These are phyloP conservation scores for Pichia scutulata DNA, from an alignment of 805 yeast genomes.

Conservation along the genomic window DNA sequence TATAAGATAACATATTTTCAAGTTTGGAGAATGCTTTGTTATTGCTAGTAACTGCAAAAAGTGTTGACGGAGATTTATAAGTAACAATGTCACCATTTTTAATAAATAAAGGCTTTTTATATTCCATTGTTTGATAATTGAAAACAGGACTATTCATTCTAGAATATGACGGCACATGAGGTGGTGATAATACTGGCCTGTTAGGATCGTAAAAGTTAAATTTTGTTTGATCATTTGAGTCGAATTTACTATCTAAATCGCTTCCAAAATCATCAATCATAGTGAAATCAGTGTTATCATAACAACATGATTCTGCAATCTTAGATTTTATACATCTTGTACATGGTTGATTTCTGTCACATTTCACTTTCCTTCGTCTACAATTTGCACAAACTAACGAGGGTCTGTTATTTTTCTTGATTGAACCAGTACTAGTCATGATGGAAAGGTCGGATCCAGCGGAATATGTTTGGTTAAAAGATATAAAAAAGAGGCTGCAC, in stretches of 20 bases:
- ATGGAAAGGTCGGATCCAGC: neutral
- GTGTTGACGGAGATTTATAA: slow-evolving; percentile 2
- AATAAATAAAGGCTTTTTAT: slow-evolving; percentile 2
- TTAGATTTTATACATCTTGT: slow-evolving; percentile 21
- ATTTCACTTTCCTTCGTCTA: slow-evolving; percentile 23
- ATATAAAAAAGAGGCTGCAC: neutral
- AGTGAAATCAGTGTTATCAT: neutral
- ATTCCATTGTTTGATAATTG: slow-evolving; percentile 1
- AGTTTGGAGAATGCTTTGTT: slow-evolving; percentile 2
- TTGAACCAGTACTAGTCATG: neutral
- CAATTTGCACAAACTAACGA: slow-evolving; percentile 33
- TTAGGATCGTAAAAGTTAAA: neutral
- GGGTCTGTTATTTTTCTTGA: slow-evolving; percentile 37
- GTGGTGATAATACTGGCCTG: neutral
- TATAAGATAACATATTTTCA: slow-evolving; percentile 1
- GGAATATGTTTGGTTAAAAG: neutral
- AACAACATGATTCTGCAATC: neutral
- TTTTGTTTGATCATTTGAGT: neutral
- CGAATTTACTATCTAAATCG: neutral
- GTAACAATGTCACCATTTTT: neutral
- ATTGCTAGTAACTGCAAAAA: neutral
- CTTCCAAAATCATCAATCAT: neutral
- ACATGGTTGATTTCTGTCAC: slow-evolving; percentile 27
- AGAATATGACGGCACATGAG: neutral
- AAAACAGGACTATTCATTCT: neutral